Evolutionary conservation across 345 rosid genomes (phyloP).

Genomic region (Conringia planisiliqua): DNA sequence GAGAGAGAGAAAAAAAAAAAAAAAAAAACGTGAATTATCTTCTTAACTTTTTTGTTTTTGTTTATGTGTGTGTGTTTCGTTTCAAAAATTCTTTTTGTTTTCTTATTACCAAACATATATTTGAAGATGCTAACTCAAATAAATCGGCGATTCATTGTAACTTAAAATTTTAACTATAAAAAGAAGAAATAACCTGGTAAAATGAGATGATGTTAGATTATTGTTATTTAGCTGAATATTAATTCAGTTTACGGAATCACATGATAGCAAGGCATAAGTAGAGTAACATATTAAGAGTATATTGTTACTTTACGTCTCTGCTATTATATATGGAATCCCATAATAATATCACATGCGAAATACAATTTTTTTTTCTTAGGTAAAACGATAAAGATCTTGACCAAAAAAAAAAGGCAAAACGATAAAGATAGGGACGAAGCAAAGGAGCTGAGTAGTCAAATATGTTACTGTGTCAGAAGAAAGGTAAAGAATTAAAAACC

Average conservation of each 20-base stretch:
- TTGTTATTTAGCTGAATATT: not conserved
- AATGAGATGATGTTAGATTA: not conserved
- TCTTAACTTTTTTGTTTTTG: not conserved
- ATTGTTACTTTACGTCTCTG: not conserved
- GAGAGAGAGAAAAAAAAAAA: constrained; percentile 1
- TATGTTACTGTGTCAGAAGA: constrained; percentile 13
- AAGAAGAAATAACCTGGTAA: not conserved
- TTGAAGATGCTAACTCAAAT: not conserved
- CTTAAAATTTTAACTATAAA: not conserved
- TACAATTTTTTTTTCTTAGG: not conserved
- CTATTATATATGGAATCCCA: not conserved
- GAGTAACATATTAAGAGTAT: not conserved
- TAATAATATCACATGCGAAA: not conserved
- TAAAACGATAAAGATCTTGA: not conserved
- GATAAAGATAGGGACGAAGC: not conserved
- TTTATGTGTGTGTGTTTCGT: not conserved
- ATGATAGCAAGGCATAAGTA: not conserved
- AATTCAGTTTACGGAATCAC: not conserved
- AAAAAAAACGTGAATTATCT: constrained; percentile 24
- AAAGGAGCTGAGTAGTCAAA: constrained; percentile 6
- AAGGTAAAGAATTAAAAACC: not conserved
- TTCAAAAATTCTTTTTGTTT: not conserved
- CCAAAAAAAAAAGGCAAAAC: too few species aligned
- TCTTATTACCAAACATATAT: not conserved
- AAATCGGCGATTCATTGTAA: not conserved